Evolutionary conservation across 2,329 filamentous ascomycete genomes (phyloP).

Genomic region (Remersonia thermophila): DNA sequence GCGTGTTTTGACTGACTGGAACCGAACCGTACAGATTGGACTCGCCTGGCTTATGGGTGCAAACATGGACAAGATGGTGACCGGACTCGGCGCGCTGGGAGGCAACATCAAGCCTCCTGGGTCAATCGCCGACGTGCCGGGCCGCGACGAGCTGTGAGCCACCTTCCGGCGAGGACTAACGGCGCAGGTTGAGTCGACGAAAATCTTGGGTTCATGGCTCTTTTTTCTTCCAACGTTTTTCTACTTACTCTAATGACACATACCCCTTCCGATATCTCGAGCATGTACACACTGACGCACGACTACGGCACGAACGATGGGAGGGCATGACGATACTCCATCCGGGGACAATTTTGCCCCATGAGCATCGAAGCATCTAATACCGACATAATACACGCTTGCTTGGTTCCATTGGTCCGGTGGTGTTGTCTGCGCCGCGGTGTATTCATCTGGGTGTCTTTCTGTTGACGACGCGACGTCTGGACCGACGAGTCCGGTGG

Average conservation of each 20-base stretch:
- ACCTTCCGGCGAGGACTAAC: no score
- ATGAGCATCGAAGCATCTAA: slow-evolving; percentile 1
- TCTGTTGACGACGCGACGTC: no score
- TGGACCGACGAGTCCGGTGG: no score
- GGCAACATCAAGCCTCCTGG: slow-evolving; percentile 4
- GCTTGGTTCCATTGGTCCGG: not conserved
- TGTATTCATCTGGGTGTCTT: no score
- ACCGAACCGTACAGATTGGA: slow-evolving; percentile 46
- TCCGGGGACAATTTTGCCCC: not conserved
- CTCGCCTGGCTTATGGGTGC: slow-evolving; percentile 71
- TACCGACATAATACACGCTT: slow-evolving; percentile 7
- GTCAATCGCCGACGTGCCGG: slow-evolving; percentile 6
- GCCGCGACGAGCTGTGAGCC: slow-evolving; percentile 23
- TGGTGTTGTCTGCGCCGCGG: no score
- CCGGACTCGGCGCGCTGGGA: slow-evolving; percentile 31
- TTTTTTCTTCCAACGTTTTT: slow-evolving; percentile 5
- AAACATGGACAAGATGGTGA: slow-evolving; percentile 60
- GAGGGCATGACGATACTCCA: not conserved
- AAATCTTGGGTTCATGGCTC: not conserved
- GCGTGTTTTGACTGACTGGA: slow-evolving; percentile 2
- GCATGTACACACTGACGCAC: slow-evolving; percentile 9
- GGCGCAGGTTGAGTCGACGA: no score
- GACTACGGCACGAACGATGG: not conserved
- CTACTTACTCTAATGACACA: slow-evolving; percentile 11
- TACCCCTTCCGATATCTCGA: slow-evolving; percentile 1